A percentile compares a stretch with the other conserved stretches of the same genome.
These are phyloP conservation scores for Mycena filopes DNA, from an alignment of 768 basidiomycete genomes.

Conservation along the genomic window DNA sequence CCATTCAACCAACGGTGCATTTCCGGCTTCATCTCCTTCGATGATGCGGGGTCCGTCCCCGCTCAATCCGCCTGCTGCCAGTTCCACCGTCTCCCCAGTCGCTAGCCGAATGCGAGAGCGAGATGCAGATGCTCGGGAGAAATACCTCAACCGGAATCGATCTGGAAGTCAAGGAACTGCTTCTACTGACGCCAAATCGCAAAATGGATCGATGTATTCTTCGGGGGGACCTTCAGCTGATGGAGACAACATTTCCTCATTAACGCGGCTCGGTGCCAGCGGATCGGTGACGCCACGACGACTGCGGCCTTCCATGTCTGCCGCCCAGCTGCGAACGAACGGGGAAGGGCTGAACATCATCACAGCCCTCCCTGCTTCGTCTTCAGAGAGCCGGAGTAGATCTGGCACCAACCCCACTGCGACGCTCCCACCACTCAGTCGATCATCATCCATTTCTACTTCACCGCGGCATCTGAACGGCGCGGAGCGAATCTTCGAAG, in stretches of 20 bases:
- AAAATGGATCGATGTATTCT: slow-evolving; percentile 61
- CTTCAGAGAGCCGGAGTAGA: slow-evolving; percentile 65
- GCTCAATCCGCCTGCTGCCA: slow-evolving; percentile 47
- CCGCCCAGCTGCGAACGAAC: slow-evolving; percentile 74
- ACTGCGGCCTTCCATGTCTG: slow-evolving; percentile 80
- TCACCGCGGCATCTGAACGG: slow-evolving; percentile 52
- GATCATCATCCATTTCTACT: slow-evolving; percentile 68
- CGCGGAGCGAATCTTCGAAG: slow-evolving; percentile 53
- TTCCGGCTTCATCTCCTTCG: slow-evolving; percentile 57
- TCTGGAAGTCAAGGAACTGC: slow-evolving; percentile 82
- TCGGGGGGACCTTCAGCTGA: slow-evolving; percentile 63
- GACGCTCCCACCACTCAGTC: slow-evolving; percentile 58
- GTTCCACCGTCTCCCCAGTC: slow-evolving; percentile 76
- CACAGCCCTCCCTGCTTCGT: slow-evolving; percentile 44
- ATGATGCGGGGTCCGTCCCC: slow-evolving; percentile 48
- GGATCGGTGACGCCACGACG: slow-evolving; percentile 70
- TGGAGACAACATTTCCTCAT: slow-evolving; percentile 63
- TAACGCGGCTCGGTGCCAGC: slow-evolving; percentile 57
- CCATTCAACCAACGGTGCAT: slow-evolving; percentile 36
- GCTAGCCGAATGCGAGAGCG: slow-evolving; percentile 84
- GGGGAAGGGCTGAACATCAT: slow-evolving; percentile 48
- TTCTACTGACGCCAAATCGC: slow-evolving; percentile 77
- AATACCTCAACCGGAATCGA: slow-evolving; percentile 83
- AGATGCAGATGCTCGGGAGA: slow-evolving; percentile 90
- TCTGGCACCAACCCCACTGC: slow-evolving; percentile 75